phyloP scores from a whole-genome alignment of 2,329 filamentous ascomycete species.

The Thielaviopsis ethacetica region DNA sequence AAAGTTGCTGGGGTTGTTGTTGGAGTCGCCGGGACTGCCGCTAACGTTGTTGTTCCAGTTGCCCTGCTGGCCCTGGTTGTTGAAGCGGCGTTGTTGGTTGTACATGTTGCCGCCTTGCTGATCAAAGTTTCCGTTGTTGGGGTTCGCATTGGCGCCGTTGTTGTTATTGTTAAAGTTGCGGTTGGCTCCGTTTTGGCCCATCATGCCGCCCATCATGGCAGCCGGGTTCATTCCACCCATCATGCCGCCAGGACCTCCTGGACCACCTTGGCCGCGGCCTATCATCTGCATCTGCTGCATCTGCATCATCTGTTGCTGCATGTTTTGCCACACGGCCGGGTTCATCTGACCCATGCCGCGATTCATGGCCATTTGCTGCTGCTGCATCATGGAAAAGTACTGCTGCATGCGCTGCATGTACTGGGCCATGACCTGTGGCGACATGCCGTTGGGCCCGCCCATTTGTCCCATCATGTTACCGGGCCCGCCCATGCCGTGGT shows the following conservation, averaged over 20 bases:
- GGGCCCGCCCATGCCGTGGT: slow-evolving; percentile 19
- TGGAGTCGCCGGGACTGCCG: slow-evolving; percentile 14
- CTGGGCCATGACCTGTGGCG: slow-evolving; percentile 92
- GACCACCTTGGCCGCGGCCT: slow-evolving; percentile 23
- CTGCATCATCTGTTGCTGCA: slow-evolving; percentile 62
- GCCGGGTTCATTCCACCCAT: no score
- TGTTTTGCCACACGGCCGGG: slow-evolving; percentile 56
- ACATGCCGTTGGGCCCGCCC: slow-evolving; percentile 52
- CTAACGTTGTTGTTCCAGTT: slow-evolving; percentile 16
- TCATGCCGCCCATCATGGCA: slow-evolving; percentile 17
- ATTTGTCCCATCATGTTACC: slow-evolving; percentile 26
- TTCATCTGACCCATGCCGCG: slow-evolving; percentile 35
- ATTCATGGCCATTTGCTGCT: slow-evolving; percentile 60
- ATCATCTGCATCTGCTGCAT: slow-evolving; percentile 58
- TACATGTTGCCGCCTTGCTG: slow-evolving; percentile 5
- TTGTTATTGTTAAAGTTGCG: slow-evolving; percentile 25
- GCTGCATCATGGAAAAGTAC: slow-evolving; percentile 89
- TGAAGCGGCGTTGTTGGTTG: slow-evolving; percentile 11
- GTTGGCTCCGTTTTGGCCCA: slow-evolving; percentile 36
- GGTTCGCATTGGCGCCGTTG: slow-evolving; percentile 12
- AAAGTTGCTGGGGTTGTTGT: slow-evolving; percentile 17
- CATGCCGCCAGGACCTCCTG: slow-evolving; percentile 15
- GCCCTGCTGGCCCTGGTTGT: slow-evolving; percentile 1
- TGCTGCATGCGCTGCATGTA: slow-evolving; percentile 99
- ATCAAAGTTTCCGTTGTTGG: slow-evolving; percentile 3